Evolutionary conservation across 2,329 filamentous ascomycete genomes (phyloP).

Genomic region (Dactylonectria macrodidyma): DNA sequence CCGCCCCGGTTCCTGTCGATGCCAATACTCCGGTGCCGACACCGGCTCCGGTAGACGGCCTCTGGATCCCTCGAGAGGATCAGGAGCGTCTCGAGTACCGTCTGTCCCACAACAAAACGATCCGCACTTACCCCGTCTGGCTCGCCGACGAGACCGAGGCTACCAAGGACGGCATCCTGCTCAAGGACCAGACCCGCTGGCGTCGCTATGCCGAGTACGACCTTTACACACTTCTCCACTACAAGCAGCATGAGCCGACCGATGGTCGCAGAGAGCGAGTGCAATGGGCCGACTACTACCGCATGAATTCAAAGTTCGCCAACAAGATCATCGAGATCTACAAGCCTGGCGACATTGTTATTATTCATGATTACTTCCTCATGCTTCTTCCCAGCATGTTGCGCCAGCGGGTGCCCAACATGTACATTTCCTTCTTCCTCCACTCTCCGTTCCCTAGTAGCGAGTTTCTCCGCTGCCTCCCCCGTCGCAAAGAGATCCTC

Average conservation of each 20-base stretch:
- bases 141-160: constrained; percentile 83
- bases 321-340: constrained; percentile 90
- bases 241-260: constrained; percentile 92
- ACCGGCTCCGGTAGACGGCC: constrained; percentile 75
- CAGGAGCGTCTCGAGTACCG: constrained; percentile 81
- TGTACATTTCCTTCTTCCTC: constrained; percentile 95
- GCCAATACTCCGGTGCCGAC: constrained; percentile 67
- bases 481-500: constrained; percentile 89
- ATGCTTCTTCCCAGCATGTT: constrained; percentile 91
- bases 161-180: constrained; percentile 75
- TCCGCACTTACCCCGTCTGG: constrained; percentile 91
- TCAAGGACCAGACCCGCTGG: constrained; percentile 91
- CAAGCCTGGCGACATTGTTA: constrained; percentile 91
- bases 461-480: constrained; percentile 92
- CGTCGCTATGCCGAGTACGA: constrained; percentile 92
- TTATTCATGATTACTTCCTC: constrained; percentile 95
- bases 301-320: constrained; percentile 93
- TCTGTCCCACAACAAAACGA: constrained; percentile 79
- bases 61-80: constrained; percentile 80
- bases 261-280: constrained; percentile 86
- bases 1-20: constrained; percentile 84
- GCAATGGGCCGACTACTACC: constrained; percentile 93
- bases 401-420: constrained; percentile 86
- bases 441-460: constrained; percentile 96
- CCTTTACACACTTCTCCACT: constrained; percentile 93